phyloP scores from a whole-genome alignment of 2,329 filamentous ascomycete species.

The Trichocomaceae sp. region DNA sequence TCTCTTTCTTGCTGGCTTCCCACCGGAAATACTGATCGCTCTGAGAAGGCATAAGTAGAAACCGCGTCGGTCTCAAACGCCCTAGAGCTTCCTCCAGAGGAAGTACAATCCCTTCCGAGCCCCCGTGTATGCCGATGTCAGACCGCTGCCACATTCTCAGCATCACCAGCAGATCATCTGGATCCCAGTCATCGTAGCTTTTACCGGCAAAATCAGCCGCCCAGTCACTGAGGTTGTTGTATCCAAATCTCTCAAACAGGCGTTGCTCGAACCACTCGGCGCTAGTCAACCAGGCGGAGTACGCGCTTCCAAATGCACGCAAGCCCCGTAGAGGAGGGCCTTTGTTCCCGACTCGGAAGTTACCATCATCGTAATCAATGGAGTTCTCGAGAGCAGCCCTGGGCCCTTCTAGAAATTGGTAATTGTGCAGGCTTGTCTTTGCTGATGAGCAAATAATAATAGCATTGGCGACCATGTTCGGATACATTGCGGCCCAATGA shows the following conservation, averaged over 20 bases:
- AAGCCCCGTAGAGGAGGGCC: constrained; percentile 27
- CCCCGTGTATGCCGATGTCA: constrained; percentile 29
- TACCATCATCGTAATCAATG: constrained; percentile 35
- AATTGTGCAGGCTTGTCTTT: constrained; percentile 43
- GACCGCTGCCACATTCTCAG: constrained; percentile 42
- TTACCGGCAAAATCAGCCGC: constrained; percentile 23
- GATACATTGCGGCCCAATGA: constrained; percentile 43
- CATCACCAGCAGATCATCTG: constrained; percentile 39
- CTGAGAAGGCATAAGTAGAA: constrained; percentile 31
- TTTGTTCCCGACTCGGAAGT: constrained; percentile 22
- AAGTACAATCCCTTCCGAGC: constrained; percentile 16
- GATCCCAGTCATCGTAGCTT: constrained; percentile 36
- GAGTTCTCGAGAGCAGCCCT: constrained; percentile 38
- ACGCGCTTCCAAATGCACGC: constrained; percentile 41
- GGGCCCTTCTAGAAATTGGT: constrained; percentile 44
- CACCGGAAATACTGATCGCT: constrained; percentile 34
- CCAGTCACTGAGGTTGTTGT: constrained; percentile 35
- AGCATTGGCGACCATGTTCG: constrained; percentile 33
- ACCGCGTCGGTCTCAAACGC: constrained; percentile 18
- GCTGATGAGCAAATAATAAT: constrained; percentile 44
- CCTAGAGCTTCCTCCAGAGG: constrained; percentile 19
- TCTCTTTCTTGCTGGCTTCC: constrained; percentile 21
- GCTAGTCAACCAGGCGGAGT: constrained; percentile 44
- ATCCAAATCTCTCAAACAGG: constrained; percentile 34
- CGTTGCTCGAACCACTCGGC: constrained; percentile 41